These are phyloP conservation scores for Vickermania ingenoplastis DNA, from an alignment of 208 protist genomes.

Conservation along the genomic window DNA sequence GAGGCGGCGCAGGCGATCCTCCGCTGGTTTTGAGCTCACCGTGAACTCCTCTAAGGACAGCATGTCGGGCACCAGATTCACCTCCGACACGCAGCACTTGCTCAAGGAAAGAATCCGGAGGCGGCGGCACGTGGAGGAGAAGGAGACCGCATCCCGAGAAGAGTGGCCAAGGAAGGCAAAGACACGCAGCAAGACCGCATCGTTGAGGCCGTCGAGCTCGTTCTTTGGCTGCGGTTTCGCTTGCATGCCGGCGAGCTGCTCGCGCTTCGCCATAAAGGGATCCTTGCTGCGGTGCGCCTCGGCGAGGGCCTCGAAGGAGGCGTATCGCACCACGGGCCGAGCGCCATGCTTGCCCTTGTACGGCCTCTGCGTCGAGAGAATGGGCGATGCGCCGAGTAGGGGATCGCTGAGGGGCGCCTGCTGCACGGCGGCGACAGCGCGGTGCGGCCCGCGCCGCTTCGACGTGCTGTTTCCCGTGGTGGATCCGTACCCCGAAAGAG, in stretches of 20 bases:
- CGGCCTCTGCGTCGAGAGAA: slow-evolving; percentile 8
- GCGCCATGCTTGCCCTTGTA: neutral
- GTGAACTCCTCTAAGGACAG: slow-evolving; percentile 13
- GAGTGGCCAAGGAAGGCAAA: slow-evolving; percentile 26
- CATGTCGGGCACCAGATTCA: slow-evolving; percentile 38
- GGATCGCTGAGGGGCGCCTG: slow-evolving; percentile 14
- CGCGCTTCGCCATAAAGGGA: slow-evolving; percentile 21
- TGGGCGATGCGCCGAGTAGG: slow-evolving; percentile 11
- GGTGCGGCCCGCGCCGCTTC: slow-evolving; percentile 15
- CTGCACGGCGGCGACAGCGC: slow-evolving; percentile 56
- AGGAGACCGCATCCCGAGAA: slow-evolving; percentile 14
- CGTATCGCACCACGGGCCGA: slow-evolving; percentile 23
- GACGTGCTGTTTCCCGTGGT: neutral
- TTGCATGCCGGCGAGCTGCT: slow-evolving; percentile 23
- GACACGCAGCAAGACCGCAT: slow-evolving; percentile 21
- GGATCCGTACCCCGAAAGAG: neutral
- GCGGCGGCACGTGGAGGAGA: slow-evolving; percentile 37
- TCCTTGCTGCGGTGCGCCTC: slow-evolving; percentile 17
- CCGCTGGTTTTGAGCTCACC: neutral
- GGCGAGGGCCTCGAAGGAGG: slow-evolving; percentile 20
- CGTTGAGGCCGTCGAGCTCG: slow-evolving; percentile 25
- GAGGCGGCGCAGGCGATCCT: slow-evolving; percentile 7
- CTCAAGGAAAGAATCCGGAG: slow-evolving; percentile 26
- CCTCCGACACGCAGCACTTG: neutral
- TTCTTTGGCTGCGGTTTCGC: slow-evolving; percentile 24